A percentile compares a stretch with the other conserved stretches of the same genome.
phyloP scores from a whole-genome alignment of 345 rosid genomes.

The Populus simonii region DNA sequence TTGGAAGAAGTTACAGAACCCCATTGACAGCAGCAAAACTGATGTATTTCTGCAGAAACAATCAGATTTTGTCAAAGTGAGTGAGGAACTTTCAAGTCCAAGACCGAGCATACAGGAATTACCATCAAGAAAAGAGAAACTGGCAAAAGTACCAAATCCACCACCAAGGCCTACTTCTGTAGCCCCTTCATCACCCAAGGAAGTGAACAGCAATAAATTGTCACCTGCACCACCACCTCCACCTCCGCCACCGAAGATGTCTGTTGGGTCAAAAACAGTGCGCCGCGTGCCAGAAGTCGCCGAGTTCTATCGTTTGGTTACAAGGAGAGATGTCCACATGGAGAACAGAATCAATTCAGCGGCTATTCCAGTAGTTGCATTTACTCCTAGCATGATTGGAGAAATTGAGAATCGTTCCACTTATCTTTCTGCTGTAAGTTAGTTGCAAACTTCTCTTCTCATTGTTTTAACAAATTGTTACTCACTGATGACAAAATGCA shows the following conservation, averaged over 20 bases:
- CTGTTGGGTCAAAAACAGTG: constrained; percentile 49
- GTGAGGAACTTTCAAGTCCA: constrained; percentile 17
- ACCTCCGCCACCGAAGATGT: constrained; percentile 57
- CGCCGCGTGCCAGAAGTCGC: constrained; percentile 79
- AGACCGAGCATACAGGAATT: constrained; percentile 24
- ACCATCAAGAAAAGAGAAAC: constrained; percentile 25
- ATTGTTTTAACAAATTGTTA: neutral
- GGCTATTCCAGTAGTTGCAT: constrained; percentile 39
- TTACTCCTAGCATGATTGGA: constrained; percentile 76
- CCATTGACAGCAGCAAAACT: constrained; percentile 37
- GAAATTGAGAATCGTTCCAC: constrained; percentile 93
- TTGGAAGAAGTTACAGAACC: constrained; percentile 84
- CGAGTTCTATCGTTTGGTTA: constrained; percentile 77
- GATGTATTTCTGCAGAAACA: constrained; percentile 44
- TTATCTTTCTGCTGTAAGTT: constrained; percentile 86
- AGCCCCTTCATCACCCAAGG: constrained; percentile 14
- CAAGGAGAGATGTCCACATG: constrained; percentile 55
- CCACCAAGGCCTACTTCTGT: constrained; percentile 32
- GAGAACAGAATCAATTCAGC: constrained; percentile 43
- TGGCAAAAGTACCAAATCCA: constrained; percentile 30
- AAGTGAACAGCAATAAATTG: constrained; percentile 23
- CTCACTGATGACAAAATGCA: neutral
- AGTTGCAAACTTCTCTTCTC: neutral
- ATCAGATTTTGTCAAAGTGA: constrained; percentile 35
- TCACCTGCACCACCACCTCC: constrained; percentile 60